phyloP scores from a whole-genome alignment of 495 filamentous ascomycete species.

The Letharia columbiana region DNA sequence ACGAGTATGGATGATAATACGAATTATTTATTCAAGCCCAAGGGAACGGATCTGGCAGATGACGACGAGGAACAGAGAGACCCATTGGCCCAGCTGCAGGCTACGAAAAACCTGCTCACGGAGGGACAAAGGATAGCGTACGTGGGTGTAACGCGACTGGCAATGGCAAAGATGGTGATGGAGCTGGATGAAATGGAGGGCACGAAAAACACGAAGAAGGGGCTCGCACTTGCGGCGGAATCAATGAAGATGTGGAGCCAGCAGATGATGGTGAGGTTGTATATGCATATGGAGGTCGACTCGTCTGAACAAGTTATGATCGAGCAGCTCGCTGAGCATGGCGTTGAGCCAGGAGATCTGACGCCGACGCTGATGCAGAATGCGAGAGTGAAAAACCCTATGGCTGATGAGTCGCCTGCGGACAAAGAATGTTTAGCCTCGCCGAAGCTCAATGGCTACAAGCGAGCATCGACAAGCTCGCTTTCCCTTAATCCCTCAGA shows the following conservation, averaged over 20 bases:
- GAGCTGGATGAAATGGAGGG: constrained; percentile 51
- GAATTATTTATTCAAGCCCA: constrained; percentile 80
- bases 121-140: constrained; percentile 96
- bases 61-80: constrained; percentile 66
- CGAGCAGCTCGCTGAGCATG: constrained; percentile 88
- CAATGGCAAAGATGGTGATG: constrained; percentile 65
- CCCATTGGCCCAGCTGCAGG: constrained; percentile 80
- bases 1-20: constrained; percentile 98
- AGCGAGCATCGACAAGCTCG: constrained; percentile 22
- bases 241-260: constrained; percentile 91
- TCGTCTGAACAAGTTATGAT: constrained; percentile 95
- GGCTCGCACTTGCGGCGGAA: constrained; percentile 58
- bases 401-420: constrained; percentile 44
- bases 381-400: constrained; percentile 85
- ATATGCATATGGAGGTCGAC: constrained; percentile 93
- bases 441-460: constrained; percentile 31
- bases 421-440: constrained; percentile 20
- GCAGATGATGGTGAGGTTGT: constrained; percentile 90
- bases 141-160: constrained; percentile 75
- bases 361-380: constrained; percentile 86
- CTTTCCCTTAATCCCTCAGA: not conserved
- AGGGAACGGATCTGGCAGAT: constrained; percentile 49
- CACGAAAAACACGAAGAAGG: constrained; percentile 54
- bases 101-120: constrained; percentile 90
- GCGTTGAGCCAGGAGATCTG: constrained; percentile 74